Base-by-base conservation (phyloP, 1,139 yeast species). In the Lodderomyces orthopsilosis region DNA sequence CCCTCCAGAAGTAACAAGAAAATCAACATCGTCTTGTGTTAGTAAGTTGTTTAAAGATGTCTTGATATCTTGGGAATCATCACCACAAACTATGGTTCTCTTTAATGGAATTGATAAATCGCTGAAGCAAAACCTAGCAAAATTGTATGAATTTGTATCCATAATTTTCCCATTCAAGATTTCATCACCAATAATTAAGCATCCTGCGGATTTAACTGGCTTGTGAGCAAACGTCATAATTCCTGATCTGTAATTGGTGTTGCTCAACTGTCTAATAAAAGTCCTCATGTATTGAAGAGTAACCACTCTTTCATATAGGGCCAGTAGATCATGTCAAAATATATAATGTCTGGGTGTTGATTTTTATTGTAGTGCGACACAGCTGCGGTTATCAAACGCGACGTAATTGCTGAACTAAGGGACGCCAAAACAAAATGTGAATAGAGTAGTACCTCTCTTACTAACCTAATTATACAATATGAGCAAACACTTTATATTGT, bases 91-190 rank as follows among this genome's bases (percentile, higher is more conserved):
- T 3, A 79, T 70, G 13, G 88, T 77, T 44, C 81, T 78, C 49
- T 77, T 77, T 41, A 88, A 68, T 10, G 85, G 83, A 19, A 89
- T 75, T 15, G 57, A 52, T 21, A 62, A 46, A 9, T 68, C 65
- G 36, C 62, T 60, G 61, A 85, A 89, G 59, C 95, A 84, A 55
- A 70, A 76, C 49, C 77, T 75, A 28, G 95, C 87, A 58, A 88
- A 86, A 55, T 68, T 77, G 50, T 76, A 69, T 14, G 94, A 85
- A 60, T 89, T 88, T 4, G 93, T 79, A 57, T 89, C 96, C 12
- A 74, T 66, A 49, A 89, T 87, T 65, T 88, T 89, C n/a, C 95
- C 94, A 56, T 87, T 88, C 46, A 88, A 75, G 1, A 89, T 85
- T 62, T 88, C 96, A 61, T 88, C 96, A 5, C 96, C 96, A 43